Evolutionary conservation across 306 rosid genomes (phyloP), one percentile per base, ranked within the genome.

Genomic region (Begonia peltatifolia): DNA sequence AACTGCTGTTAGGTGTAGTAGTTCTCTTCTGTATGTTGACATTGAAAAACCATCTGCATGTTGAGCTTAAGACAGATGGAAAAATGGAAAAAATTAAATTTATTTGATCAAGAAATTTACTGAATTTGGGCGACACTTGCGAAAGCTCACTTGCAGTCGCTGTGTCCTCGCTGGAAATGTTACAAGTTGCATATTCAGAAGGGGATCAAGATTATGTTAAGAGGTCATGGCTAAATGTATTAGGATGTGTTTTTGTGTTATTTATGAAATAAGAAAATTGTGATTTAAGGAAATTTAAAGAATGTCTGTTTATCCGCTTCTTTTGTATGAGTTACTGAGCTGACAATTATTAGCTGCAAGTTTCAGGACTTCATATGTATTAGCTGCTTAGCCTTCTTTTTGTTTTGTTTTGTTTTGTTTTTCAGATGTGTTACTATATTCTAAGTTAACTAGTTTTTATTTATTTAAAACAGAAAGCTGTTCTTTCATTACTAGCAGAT

Each of bases 401-500:
- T n/a, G 16, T 47, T 42, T 47, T 62, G 30, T 9, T 42, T 47
- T 62, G 30, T 9, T 3, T 43, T 58, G 48, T 63, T 67, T 52
- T 55, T 18, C 8, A 43, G 14, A 51, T 53, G 23, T 53, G 46
- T 57, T 43, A 41, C 48, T 55, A 54, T 41, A 38, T 55, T 58
- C 76, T 59, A 53, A 73, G 63, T 64, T 76, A 53, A 60, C 35
- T 63, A 47, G 57, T 36, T 16, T 57, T 77, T 70, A 41, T 59
- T 76, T 61, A 58, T 74, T 59, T 60, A 56, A 66, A 56, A 70
- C 96, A 92, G 99, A 92, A 92, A 92, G 99, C 96, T 22, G 96
- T 92, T 74, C 80, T 92, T 70, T 79, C 93, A 58, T 79, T 92
- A 56, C 77, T 92, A 61, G 76, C 80, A 50, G 80, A 71, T 44